Conservation (phyloP, 2,329 filamentous ascomycete species). For the Parasarocladium wereldwijsianum region DNA sequence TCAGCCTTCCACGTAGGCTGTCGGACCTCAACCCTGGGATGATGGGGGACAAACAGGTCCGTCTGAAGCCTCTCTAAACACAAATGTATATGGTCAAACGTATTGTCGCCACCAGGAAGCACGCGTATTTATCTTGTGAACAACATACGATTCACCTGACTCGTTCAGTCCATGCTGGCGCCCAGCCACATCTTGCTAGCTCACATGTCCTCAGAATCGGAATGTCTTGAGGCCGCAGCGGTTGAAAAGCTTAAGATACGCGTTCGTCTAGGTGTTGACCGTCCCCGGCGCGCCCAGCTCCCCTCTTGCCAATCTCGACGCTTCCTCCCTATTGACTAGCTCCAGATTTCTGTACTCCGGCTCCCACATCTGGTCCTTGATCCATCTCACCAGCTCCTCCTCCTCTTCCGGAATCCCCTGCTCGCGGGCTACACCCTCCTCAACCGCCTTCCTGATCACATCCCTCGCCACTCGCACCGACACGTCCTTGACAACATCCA, state of each 20-base stretch:
- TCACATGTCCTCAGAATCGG: not conserved
- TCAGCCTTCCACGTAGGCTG: too few relatives aligned
- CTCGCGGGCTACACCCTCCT: constrained; percentile 53
- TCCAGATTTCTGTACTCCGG: constrained; percentile 51
- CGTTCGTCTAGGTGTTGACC: too few relatives aligned
- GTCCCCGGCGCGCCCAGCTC: constrained; percentile 17
- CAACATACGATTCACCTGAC: not conserved
- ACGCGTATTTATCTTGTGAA: not conserved
- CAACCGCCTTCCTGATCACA: constrained; percentile 57
- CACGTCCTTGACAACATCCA: constrained; percentile 57
- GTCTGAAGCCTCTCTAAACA: too few relatives aligned
- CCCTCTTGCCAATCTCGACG: constrained; percentile 38
- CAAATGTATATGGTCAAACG: too few relatives aligned
- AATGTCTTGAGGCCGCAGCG: not conserved
- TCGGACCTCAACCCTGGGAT: too few relatives aligned
- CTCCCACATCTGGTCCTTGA: constrained; percentile 69
- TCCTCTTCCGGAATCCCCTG: constrained; percentile 45
- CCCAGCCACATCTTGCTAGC: not conserved
- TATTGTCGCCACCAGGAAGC: too few relatives aligned
- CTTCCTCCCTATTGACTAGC: constrained; percentile 34
- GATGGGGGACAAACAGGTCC: too few relatives aligned
- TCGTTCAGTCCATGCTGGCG: not conserved
- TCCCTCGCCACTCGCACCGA: constrained; percentile 64
- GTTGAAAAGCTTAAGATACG: not conserved
- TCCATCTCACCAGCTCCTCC: constrained; percentile 51